Evolutionary conservation across 2,329 filamentous ascomycete species (phyloP).

Genomic region (Annulohypoxylon truncatum): DNA sequence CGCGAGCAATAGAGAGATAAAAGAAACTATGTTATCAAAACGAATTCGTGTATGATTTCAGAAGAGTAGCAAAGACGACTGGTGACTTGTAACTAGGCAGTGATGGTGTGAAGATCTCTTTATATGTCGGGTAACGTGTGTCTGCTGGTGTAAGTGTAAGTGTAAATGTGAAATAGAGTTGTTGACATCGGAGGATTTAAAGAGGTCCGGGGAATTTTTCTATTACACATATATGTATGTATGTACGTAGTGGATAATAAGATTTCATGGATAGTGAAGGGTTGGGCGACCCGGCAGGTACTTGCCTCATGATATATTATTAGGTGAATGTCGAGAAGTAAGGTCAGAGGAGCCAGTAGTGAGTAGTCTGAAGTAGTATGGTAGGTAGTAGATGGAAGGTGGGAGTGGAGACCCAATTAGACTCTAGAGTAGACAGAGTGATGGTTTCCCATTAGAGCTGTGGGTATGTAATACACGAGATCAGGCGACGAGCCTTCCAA

Average conservation of each 20-base stretch:
- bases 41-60: slow-evolving; percentile 20
- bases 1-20: not conserved
- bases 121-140: slow-evolving; percentile 31
- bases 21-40: slow-evolving; percentile 7
- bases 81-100: not conserved
- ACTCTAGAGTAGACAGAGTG: slow-evolving; percentile 37
- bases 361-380: not conserved
- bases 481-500: slow-evolving; percentile 35
- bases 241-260: slow-evolving; percentile 24
- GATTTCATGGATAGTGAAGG: slow-evolving; percentile 24
- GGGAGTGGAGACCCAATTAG: slow-evolving; percentile 47
- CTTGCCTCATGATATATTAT: slow-evolving; percentile 42
- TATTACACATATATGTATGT: not conserved
- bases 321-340: slow-evolving; percentile 39
- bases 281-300: slow-evolving; percentile 32
- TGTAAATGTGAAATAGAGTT: slow-evolving; percentile 44
- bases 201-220: slow-evolving; percentile 39
- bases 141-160: slow-evolving; percentile 38
- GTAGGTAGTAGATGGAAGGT: slow-evolving; percentile 14
- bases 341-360: slow-evolving; percentile 38
- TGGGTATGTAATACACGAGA: slow-evolving; percentile 43
- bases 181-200: slow-evolving; percentile 47
- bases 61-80: slow-evolving; percentile 1
- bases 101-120: slow-evolving; percentile 13
- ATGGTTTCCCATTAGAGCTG: slow-evolving; percentile 36